Percentiles rank a stretch among this genome's conserved stretches.
Evolutionary conservation across 2,329 filamentous ascomycete genomes (phyloP).

Genomic region (Sarocladiaceae sp.): DNA sequence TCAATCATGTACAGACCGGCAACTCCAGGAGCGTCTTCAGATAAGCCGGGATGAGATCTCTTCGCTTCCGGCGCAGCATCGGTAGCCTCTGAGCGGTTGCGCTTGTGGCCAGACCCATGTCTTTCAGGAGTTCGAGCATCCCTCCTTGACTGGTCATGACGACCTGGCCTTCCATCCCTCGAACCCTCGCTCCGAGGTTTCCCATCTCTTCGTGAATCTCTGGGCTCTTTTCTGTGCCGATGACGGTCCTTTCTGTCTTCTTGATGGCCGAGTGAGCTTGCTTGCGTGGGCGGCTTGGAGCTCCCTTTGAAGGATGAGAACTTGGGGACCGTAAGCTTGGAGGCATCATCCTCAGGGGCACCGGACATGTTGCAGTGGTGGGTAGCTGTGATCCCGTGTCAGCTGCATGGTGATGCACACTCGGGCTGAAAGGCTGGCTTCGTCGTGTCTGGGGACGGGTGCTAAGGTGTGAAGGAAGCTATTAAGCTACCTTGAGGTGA

Average conservation of each 20-base stretch:
- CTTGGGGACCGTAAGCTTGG: constrained; percentile 47
- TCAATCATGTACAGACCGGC: constrained; percentile 36
- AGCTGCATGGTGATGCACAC: too few relatives aligned
- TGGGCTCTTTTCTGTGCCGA: constrained; percentile 13
- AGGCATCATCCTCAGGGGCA: constrained; percentile 18
- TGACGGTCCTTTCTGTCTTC: neutral
- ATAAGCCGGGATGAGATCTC: neutral
- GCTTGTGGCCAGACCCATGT: neutral
- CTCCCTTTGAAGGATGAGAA: constrained; percentile 65
- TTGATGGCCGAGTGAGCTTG: constrained; percentile 12
- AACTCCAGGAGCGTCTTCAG: neutral
- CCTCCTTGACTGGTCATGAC: neutral
- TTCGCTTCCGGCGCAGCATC: neutral
- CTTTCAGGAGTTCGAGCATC: neutral
- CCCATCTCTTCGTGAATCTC: neutral
- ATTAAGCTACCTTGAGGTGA: too few relatives aligned
- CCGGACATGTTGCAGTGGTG: neutral
- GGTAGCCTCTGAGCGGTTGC: neutral
- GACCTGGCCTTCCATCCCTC: neutral
- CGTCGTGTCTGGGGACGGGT: too few relatives aligned
- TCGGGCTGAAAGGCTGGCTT: too few relatives aligned
- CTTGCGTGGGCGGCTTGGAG: constrained; percentile 27
- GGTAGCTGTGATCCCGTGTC: too few relatives aligned
- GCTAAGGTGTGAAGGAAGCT: too few relatives aligned
- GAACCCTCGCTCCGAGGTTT: neutral